Evolutionary conservation across 139 green algal species (phyloP), one percentile per base, ranked within the genome.

Genomic region (Chlamydomonas schloesseri): DNA sequence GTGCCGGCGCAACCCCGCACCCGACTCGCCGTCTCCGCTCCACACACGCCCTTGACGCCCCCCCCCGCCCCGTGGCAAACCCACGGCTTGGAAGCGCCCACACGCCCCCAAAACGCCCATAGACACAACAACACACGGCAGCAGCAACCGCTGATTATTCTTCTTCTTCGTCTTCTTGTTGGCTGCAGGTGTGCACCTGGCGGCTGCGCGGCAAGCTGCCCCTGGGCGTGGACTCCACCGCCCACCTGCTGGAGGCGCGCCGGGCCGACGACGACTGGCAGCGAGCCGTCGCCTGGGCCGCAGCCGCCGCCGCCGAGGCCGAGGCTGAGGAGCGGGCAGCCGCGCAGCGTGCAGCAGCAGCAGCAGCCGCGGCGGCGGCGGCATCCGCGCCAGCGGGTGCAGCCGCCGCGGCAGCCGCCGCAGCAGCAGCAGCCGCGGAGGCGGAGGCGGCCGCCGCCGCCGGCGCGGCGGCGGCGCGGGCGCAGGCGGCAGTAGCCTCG

Each of bases 141-240:
- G n/a, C n/a, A n/a, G n/a, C n/a, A n/a, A n/a, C n/a, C n/a, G n/a
- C n/a, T n/a, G n/a, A n/a, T n/a, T n/a, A n/a, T n/a, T n/a, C n/a
- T n/a, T n/a, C n/a, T n/a, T n/a, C n/a, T 14, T 8, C 72, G 46
- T 11, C 72, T n/a, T 15, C 46, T 46, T 37, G 5, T 3, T 37
- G 57, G 20, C 31, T 23, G 33, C 86, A 94, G 89, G 89, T 97
- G 5, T 88, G 87, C 21, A 89, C 90, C 17, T 97, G 95, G 95
- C 77, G 95, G 0, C 73, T 81, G 11, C 81, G 94, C 1, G 94
- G 95, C 20, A 89, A 93, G 18, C 87, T 97, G 26, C 93, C 95
- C 0, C 65, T 97, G 67, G 94, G 91, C 2, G 90, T 95, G 21
- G 95, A 97, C 53, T 81, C 91, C 55, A 95, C 94, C 29, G 92